Conservation (phyloP, 2,329 filamentous ascomycete genomes). For the Onygenales sp. region DNA sequence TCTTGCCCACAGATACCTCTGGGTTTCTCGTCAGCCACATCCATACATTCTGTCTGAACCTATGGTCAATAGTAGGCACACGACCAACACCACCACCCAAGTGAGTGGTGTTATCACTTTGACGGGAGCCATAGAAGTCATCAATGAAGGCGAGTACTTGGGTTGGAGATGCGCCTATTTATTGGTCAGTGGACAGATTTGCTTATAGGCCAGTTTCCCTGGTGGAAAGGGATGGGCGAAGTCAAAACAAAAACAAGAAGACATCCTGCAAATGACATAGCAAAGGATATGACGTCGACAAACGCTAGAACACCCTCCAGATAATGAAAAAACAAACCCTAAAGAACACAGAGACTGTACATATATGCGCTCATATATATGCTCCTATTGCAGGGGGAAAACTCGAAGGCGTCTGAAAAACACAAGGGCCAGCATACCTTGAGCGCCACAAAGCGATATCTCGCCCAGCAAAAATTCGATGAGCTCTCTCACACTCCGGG, state of each 20-base stretch:
- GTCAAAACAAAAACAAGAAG: too few species aligned
- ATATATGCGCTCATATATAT: not conserved
- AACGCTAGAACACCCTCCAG: too few species aligned
- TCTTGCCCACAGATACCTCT: conserved; percentile 43
- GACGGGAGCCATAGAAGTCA: conserved; percentile 24
- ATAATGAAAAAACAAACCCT: too few species aligned
- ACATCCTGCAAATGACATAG: too few species aligned
- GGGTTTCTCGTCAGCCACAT: conserved; percentile 46
- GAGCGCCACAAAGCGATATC: conserved; percentile 48
- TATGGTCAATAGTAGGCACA: conserved; percentile 33
- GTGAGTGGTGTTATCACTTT: not conserved
- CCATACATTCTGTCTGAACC: conserved; percentile 47
- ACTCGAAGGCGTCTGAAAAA: not conserved
- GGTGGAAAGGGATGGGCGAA: not conserved
- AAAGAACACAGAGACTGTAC: too few species aligned
- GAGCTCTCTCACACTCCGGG: conserved; percentile 45
- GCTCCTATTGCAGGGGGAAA: not conserved
- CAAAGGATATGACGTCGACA: too few species aligned
- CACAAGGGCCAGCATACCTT: conserved; percentile 40
- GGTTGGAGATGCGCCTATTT: conserved; percentile 25
- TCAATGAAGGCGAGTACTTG: conserved; percentile 27
- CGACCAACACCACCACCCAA: not conserved
- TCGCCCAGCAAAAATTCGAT: conserved; percentile 50
- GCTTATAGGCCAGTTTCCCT: not conserved
- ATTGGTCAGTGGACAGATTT: conserved; percentile 13